Conservation (phyloP, 805 yeast genomes). For the Saccharomycopsis sp. region DNA sequence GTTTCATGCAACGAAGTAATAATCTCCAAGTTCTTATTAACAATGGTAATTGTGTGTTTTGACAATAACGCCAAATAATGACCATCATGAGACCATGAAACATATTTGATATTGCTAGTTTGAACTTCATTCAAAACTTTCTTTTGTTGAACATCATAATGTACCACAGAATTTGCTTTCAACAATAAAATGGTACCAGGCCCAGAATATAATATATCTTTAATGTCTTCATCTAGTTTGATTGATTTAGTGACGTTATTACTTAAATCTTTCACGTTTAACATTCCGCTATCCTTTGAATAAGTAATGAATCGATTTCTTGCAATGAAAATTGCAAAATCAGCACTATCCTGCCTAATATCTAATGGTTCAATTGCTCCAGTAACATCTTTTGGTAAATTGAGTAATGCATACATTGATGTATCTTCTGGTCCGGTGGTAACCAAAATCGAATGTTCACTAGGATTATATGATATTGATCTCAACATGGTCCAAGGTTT, state of each 20-base stretch:
- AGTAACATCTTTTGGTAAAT: conserved; percentile 77
- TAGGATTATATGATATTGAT: conserved; percentile 82
- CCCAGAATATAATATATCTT: conserved; percentile 68
- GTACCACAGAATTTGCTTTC: conserved; percentile 63
- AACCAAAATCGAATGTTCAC: conserved; percentile 80
- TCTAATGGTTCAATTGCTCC: conserved; percentile 84
- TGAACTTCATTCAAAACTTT: conserved; percentile 62
- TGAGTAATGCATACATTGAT: conserved; percentile 64
- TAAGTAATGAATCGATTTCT: conserved; percentile 90
- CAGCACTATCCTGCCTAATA: conserved; percentile 71
- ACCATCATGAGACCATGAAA: conserved; percentile 82
- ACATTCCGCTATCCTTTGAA: conserved; percentile 51
- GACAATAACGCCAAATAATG: conserved; percentile 81
- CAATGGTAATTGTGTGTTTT: conserved; percentile 89
- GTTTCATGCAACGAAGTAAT: conserved; percentile 91
- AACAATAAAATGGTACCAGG: conserved; percentile 79
- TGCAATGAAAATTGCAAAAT: conserved; percentile 84
- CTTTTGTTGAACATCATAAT: conserved; percentile 90
- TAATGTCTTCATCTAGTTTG: conserved; percentile 58
- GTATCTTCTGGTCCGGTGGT: conserved; percentile 68
- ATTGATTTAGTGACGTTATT: conserved; percentile 78
- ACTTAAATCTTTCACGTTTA: conserved; percentile 77
- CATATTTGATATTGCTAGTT: conserved; percentile 79
- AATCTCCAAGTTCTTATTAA: conserved; percentile 67
- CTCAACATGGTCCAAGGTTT: conserved; percentile 81